Evolutionary conservation across 192 early-diverging fungal species (phyloP).

Genomic region (Backusella australiensis): DNA sequence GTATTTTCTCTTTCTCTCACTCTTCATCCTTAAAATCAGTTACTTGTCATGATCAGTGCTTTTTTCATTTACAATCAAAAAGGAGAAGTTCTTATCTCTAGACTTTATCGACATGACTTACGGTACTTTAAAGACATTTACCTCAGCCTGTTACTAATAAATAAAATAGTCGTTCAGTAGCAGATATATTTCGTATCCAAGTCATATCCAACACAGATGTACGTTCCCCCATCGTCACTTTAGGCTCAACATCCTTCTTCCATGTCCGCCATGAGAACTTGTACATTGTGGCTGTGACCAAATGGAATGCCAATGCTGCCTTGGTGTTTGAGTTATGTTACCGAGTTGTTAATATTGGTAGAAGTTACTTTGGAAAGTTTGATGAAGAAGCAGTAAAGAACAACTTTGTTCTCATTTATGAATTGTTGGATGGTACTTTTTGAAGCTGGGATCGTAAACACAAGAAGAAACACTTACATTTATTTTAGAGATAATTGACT

Average conservation of each 20-base stretch:
- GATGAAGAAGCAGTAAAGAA: constrained; percentile 84
- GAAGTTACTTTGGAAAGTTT: constrained; percentile 85
- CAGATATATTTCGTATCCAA: constrained; percentile 97
- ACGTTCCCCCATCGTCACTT: constrained; percentile 83
- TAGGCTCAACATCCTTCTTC: constrained; percentile 92
- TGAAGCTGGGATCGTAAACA: not conserved
- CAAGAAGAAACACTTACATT: not conserved
- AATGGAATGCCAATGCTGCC: constrained; percentile 97
- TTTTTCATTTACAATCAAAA: constrained; percentile 99
- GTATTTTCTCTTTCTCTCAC: not conserved
- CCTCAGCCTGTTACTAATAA: not conserved
- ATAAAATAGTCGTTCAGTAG: constrained; percentile 75
- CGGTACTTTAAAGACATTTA: constrained; percentile 57
- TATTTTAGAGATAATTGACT: constrained; percentile 62
- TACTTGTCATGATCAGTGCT: constrained; percentile 79
- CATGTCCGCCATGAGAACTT: constrained; percentile 97
- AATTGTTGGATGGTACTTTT: constrained; percentile 68
- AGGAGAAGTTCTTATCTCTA: constrained; percentile 96
- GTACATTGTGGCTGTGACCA: constrained; percentile 92
- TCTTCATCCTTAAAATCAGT: not conserved
- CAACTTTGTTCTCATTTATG: constrained; percentile 88
- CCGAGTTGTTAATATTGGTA: constrained; percentile 87
- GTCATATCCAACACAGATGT: constrained; percentile 89
- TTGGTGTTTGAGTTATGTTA: constrained; percentile 93
- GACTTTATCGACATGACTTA: constrained; percentile 92